Conservation (phyloP, 2,329 filamentous ascomycete genomes). For the Botrytis elliptica region DNA sequence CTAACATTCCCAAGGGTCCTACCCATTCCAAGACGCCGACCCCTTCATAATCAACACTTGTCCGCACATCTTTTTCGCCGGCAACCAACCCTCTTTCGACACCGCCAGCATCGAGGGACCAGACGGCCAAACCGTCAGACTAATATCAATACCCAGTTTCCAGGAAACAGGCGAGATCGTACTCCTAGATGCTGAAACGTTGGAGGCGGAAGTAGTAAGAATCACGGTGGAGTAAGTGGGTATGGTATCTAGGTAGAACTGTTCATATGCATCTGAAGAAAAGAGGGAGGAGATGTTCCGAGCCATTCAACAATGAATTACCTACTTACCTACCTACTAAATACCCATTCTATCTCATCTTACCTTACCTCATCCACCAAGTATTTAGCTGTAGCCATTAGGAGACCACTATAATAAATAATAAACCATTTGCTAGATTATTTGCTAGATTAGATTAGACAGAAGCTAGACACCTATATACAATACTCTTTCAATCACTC, state of each 20-base stretch:
- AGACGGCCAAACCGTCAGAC: slow-evolving; percentile 67
- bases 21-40: slow-evolving; percentile 92
- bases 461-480: background rate
- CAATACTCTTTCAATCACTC: background rate
- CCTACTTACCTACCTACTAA: background rate
- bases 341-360: background rate
- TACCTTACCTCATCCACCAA: background rate
- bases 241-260: background rate
- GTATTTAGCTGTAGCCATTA: background rate
- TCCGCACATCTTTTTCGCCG: slow-evolving; percentile 88
- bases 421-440: background rate
- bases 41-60: slow-evolving; percentile 83
- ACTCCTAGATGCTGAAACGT: slow-evolving; percentile 78
- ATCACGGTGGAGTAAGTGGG: slow-evolving; percentile 26
- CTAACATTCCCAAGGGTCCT: slow-evolving; percentile 64
- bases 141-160: slow-evolving; percentile 85
- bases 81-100: slow-evolving; percentile 77
- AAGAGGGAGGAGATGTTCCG: background rate
- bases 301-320: background rate
- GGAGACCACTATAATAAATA: background rate
- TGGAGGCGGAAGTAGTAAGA: slow-evolving; percentile 51
- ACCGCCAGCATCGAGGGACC: slow-evolving; percentile 67
- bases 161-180: slow-evolving; percentile 75
- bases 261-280: background rate
- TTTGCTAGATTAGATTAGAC: background rate